Conservation (phyloP, 2,329 filamentous ascomycete species). For the Colletotrichum australisinense region DNA sequence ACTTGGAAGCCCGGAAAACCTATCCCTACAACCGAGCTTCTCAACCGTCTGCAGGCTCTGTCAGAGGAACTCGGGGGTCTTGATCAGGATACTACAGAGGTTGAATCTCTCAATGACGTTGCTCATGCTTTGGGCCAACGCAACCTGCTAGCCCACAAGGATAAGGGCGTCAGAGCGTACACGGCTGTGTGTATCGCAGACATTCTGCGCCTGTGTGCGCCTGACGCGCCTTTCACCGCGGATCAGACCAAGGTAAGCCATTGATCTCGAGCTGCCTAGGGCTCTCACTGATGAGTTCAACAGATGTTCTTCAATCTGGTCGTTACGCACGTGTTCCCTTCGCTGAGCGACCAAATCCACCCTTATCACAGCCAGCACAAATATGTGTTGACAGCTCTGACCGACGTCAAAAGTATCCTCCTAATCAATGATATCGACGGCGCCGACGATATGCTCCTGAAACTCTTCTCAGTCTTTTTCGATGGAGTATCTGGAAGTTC, state of each 20-base stretch:
- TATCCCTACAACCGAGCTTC: conserved; percentile 84
- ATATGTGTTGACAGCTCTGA: conserved; percentile 88
- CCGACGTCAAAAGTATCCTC: conserved; percentile 94
- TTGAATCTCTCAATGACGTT: conserved; percentile 84
- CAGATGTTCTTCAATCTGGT: conserved; percentile 95
- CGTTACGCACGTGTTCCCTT: conserved; percentile 83
- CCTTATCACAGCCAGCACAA: conserved; percentile 94
- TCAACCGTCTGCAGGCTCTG: conserved; percentile 83
- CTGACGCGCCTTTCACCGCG: conserved; percentile 92
- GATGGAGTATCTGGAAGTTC: conserved; percentile 87
- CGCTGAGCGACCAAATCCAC: conserved; percentile 86
- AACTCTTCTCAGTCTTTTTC: conserved; percentile 90
- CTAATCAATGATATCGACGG: conserved; percentile 89
- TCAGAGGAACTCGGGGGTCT: conserved; percentile 85
- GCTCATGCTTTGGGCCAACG: conserved; percentile 86
- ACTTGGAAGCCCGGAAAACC: conserved; percentile 93
- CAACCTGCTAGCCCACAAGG: conserved; percentile 89
- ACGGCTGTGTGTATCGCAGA: conserved; percentile 91
- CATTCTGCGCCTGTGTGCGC: conserved; percentile 91
- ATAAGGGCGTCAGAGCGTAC: conserved; percentile 91
- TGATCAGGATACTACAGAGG: conserved; percentile 87
- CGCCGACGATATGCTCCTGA: conserved; percentile 80
- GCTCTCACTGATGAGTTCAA: conserved; percentile 23
- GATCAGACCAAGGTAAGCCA: conserved; percentile 85
- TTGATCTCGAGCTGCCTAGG: background rate